These are phyloP conservation scores for Alternaria sp. DNA, from an alignment of 2,329 filamentous ascomycete species.

Conservation along the genomic window DNA sequence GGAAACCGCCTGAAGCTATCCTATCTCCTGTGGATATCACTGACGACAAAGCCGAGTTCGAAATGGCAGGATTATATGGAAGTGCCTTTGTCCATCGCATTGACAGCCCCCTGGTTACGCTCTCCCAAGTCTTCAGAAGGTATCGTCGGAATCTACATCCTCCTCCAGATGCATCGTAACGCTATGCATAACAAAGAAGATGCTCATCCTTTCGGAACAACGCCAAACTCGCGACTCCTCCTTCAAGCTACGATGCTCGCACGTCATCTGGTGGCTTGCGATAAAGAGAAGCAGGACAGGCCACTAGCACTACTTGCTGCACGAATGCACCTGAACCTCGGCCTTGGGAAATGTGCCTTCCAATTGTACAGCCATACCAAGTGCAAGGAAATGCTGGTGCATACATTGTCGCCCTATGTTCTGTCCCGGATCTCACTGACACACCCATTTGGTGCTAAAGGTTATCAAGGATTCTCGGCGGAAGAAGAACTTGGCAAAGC, in stretches of 20 bases:
- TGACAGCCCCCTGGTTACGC: conserved; percentile 10
- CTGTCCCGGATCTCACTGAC: conserved; percentile 44
- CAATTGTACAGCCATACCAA: conserved; percentile 36
- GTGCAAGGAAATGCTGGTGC: conserved; percentile 47
- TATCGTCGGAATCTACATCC: conserved; percentile 32
- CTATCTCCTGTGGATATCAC: conserved; percentile 37
- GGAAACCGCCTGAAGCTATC: conserved; percentile 36
- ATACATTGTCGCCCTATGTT: conserved; percentile 42
- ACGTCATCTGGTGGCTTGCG: conserved; percentile 32
- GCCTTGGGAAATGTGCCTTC: conserved; percentile 42
- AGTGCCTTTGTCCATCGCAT: neutral
- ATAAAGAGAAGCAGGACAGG: conserved; percentile 38
- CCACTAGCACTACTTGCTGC: conserved; percentile 42
- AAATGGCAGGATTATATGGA: neutral
- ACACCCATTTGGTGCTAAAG: conserved; percentile 44
- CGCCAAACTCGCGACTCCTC: conserved; percentile 26
- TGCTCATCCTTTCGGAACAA: conserved; percentile 6
- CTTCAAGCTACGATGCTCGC: conserved; percentile 42
- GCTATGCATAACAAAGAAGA: conserved; percentile 2
- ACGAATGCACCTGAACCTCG: conserved; percentile 42
- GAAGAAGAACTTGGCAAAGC: conserved; percentile 40
- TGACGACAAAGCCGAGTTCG: neutral
- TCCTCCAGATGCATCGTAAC: conserved; percentile 33
- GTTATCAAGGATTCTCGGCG: conserved; percentile 38
- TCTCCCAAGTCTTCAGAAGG: conserved; percentile 24